Conservation (phyloP, 2,329 filamentous ascomycete genomes). For the Epichloe typhina region DNA sequence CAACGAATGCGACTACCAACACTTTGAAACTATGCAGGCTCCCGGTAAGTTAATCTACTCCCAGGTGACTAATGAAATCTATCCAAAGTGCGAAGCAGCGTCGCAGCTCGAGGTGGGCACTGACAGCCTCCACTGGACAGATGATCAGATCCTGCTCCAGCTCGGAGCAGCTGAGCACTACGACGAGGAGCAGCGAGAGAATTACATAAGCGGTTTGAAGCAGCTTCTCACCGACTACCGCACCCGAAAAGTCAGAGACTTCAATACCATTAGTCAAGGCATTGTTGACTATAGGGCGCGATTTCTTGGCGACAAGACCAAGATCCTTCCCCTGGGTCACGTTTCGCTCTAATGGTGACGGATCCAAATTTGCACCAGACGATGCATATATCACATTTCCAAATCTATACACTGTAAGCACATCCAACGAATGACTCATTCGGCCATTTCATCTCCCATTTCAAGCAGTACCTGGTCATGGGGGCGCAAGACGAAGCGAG, state of each 20-base stretch:
- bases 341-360: constrained; percentile 17
- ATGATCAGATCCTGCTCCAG: constrained; percentile 60
- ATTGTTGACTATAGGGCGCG: constrained; percentile 54
- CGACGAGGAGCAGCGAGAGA: constrained; percentile 44
- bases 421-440: not conserved
- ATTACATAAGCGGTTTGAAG: constrained; percentile 50
- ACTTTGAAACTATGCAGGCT: constrained; percentile 43
- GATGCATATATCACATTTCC: not conserved
- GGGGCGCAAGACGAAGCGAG: not conserved
- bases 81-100: constrained; percentile 5
- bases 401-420: constrained; percentile 3
- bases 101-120: constrained; percentile 25
- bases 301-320: constrained; percentile 51
- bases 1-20: constrained; percentile 59
- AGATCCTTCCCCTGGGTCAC: constrained; percentile 45
- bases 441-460: not conserved
- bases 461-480: not conserved
- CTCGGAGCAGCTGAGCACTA: constrained; percentile 55
- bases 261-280: constrained; percentile 50
- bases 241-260: constrained; percentile 48
- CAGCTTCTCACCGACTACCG: constrained; percentile 48
- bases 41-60: constrained; percentile 22
- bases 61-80: constrained; percentile 8
- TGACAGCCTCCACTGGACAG: constrained; percentile 38
- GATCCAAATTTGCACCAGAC: not conserved